Evolutionary conservation across 352 stramenopile species (phyloP).

Genomic region (Phytophthora pistaciae): DNA sequence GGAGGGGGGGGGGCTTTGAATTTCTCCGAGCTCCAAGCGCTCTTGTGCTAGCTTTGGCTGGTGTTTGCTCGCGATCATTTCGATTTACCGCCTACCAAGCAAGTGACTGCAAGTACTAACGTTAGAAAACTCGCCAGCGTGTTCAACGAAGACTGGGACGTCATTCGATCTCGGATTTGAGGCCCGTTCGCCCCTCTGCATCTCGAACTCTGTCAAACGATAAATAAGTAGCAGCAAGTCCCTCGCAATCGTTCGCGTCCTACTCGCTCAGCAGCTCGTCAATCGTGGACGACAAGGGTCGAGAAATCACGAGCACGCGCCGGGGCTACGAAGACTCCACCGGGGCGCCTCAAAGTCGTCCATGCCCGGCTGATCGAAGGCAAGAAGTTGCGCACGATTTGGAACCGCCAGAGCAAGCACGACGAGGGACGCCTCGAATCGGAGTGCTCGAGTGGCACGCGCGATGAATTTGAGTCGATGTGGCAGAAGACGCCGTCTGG

Average conservation of each 20-base stretch:
- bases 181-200: too few species aligned
- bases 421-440: conserved; percentile 41
- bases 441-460: conserved; percentile 31
- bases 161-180: background rate
- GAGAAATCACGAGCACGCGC: conserved; percentile 36
- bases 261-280: conserved; percentile 49
- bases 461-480: conserved; percentile 45
- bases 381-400: conserved; percentile 40
- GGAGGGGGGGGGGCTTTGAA: too few species aligned
- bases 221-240: too few species aligned
- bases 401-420: conserved; percentile 34
- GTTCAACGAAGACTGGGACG: background rate
- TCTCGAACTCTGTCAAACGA: background rate
- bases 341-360: conserved; percentile 43
- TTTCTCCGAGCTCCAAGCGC: too few species aligned
- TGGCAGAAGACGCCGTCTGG: conserved; percentile 54
- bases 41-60: background rate
- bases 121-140: background rate
- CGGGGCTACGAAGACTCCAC: conserved; percentile 52
- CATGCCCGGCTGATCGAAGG: conserved; percentile 42
- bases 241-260: conserved; percentile 15
- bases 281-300: conserved; percentile 40
- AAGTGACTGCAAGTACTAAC: background rate
- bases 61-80: background rate
- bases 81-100: background rate